phyloP scores from a whole-genome alignment of 257 asterid species.

The Solanum arcanum region DNA sequence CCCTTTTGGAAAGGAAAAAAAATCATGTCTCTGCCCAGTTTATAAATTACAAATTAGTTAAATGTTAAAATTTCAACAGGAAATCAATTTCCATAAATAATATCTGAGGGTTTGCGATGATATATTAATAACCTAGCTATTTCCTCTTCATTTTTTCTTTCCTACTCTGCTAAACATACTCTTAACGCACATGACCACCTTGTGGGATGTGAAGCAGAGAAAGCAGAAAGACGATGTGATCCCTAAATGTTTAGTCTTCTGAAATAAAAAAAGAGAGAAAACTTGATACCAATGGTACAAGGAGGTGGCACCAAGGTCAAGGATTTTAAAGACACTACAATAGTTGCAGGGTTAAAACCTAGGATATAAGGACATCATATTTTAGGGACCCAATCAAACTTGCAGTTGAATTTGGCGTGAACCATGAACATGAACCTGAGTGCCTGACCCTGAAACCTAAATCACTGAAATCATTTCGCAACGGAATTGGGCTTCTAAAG shows the following conservation, averaged over 20 bases:
- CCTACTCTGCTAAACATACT: not conserved
- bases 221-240: not conserved
- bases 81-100: not conserved
- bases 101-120: not conserved
- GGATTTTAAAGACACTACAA: not conserved
- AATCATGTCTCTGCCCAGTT: not conserved
- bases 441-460: not conserved
- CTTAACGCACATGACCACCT: not conserved
- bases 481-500: not conserved
- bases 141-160: not conserved
- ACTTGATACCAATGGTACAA: not conserved
- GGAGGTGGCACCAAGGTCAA: not conserved
- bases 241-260: not conserved
- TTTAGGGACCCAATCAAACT: not conserved
- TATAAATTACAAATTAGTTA: not conserved
- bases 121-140: not conserved
- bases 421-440: not conserved
- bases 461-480: not conserved
- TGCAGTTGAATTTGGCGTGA: not conserved
- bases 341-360: not conserved
- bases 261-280: not conserved
- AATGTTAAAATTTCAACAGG: not conserved
- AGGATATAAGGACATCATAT: not conserved
- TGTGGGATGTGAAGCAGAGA: not conserved
- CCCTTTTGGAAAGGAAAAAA: not conserved